A percentile compares a stretch with the other conserved stretches of the same genome.
These are phyloP conservation scores for Fusarium protoensiforme DNA, from an alignment of 2,329 filamentous ascomycete species.

Conservation along the genomic window DNA sequence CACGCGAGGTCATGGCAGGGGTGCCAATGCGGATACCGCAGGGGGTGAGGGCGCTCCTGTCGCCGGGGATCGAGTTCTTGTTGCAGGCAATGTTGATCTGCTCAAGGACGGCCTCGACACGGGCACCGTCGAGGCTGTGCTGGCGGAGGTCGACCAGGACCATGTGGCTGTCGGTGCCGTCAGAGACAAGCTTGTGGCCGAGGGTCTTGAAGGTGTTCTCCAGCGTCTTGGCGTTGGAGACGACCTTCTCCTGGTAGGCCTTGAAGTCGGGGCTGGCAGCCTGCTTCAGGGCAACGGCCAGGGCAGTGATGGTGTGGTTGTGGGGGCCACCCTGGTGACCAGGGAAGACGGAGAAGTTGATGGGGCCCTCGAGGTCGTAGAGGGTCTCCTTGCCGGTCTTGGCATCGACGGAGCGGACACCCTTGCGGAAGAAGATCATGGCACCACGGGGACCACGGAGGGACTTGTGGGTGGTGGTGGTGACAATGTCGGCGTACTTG, in stretches of 20 bases:
- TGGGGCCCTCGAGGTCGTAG: slow-evolving; percentile 94
- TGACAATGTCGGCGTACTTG: slow-evolving; percentile 92
- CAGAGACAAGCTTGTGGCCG: slow-evolving; percentile 93
- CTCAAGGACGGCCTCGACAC: slow-evolving; percentile 95
- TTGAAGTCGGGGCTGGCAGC: slow-evolving; percentile 91
- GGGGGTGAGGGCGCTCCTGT: slow-evolving; percentile 96
- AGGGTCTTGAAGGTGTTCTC: slow-evolving; percentile 86
- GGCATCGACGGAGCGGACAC: slow-evolving; percentile 86
- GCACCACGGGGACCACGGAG: slow-evolving; percentile 96
- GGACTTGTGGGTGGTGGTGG: slow-evolving; percentile 99
- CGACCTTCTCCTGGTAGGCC: slow-evolving; percentile 91
- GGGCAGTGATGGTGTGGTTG: slow-evolving; percentile 99
- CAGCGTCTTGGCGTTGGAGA: slow-evolving; percentile 92
- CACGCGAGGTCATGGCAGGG: slow-evolving; percentile 96
- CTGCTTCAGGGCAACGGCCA: slow-evolving; percentile 95
- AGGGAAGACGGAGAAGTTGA: slow-evolving; percentile 99
- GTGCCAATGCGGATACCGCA: slow-evolving; percentile 96
- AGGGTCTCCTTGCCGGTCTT: slow-evolving; percentile 91
- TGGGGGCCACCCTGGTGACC: slow-evolving; percentile 98
- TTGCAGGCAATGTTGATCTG: slow-evolving; percentile 99
- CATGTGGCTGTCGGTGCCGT: slow-evolving; percentile 98
- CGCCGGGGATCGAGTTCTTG: slow-evolving; percentile 98
- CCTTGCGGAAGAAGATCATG: slow-evolving; percentile 99
- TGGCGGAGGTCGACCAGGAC: slow-evolving; percentile 94
- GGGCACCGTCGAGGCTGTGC: slow-evolving; percentile 87